Evolutionary conservation across 2,329 filamentous ascomycete genomes (phyloP), one percentile per base, ranked within the genome.

Genomic region (Fusarium caatingaense): DNA sequence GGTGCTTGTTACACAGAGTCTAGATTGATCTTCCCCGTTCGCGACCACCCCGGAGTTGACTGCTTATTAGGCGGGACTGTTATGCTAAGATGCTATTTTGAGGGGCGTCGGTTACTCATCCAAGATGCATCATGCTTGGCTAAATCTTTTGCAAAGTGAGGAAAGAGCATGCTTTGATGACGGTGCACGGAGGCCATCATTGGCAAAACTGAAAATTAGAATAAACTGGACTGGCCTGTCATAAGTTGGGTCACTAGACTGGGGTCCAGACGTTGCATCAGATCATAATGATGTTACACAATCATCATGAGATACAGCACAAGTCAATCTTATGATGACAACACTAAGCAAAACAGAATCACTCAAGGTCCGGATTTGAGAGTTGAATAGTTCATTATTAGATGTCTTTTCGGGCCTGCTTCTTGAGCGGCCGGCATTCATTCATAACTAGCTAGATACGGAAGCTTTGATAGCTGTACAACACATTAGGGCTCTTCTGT

Each of bases 371-470:
- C 25, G 18, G 23, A 21, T 41, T 40, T 46, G 11, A 32, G 64
- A 50, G 44, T 65, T 55, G 55, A 54, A 37, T 64, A 50, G 37
- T 64, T 68, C 16, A 60, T 66, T 54, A 66, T 66, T 66, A 21
- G 20, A 68, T 54, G 41, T 54, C 18, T 58, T 47, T 69, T 57
- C 28, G 34, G 47, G 64, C 68, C 68, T 71, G 64, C 68, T 61
- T 58, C 67, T 70, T 64, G 34, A 23, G 68, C 59, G 67, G 67
- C 68, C 58, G 58, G 27, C 50, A 49, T 57, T 60, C 45, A 60
- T 64, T 70, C 66, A 42, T 66, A 21, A 50, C 61, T 67, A 69
- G 34, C 61, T 67, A 69, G 34, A 60, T 67, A 63, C 62, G 64
- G 66, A 62, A 60, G 66, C 66, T 70, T 58, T 72, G 34, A 41